Conservation (phyloP, 139 green algal species). For the Ulvella scutata region DNA sequence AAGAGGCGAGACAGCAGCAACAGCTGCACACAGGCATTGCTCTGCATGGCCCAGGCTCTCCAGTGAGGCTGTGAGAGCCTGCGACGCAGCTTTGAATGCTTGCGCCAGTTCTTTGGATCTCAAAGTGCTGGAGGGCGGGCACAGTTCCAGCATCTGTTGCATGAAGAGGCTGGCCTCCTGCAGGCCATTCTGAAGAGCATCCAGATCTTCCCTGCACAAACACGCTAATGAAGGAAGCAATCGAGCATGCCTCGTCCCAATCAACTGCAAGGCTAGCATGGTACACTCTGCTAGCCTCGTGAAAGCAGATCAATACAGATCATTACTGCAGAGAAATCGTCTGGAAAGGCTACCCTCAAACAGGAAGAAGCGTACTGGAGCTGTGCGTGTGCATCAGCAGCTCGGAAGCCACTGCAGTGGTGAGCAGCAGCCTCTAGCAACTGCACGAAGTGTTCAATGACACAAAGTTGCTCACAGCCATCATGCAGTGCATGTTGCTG, state of each 20-base stretch:
- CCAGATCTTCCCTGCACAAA: constrained; percentile 6
- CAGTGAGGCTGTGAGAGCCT: not conserved
- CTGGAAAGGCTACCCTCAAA: no score
- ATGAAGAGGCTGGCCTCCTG: not conserved
- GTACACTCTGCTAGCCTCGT: no score
- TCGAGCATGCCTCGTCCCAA: not conserved
- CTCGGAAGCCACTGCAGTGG: not conserved
- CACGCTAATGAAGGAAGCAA: not conserved
- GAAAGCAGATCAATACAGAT: no score
- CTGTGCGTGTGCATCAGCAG: no score
- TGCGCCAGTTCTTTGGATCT: not conserved
- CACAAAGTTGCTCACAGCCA: not conserved
- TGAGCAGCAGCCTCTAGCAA: not conserved
- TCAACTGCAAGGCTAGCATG: no score
- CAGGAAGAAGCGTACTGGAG: no score
- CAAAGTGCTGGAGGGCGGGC: not conserved
- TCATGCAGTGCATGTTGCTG: constrained; percentile 36
- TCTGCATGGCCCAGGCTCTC: not conserved
- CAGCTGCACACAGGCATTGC: not conserved
- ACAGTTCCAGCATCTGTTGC: not conserved
- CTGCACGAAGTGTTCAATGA: not conserved
- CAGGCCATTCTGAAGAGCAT: constrained; percentile 9
- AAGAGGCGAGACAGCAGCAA: not conserved
- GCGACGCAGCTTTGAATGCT: not conserved
- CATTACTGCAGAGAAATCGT: no score